Evolutionary conservation across 805 yeast species (phyloP).

Genomic region (Kodamaea fukazawae): DNA sequence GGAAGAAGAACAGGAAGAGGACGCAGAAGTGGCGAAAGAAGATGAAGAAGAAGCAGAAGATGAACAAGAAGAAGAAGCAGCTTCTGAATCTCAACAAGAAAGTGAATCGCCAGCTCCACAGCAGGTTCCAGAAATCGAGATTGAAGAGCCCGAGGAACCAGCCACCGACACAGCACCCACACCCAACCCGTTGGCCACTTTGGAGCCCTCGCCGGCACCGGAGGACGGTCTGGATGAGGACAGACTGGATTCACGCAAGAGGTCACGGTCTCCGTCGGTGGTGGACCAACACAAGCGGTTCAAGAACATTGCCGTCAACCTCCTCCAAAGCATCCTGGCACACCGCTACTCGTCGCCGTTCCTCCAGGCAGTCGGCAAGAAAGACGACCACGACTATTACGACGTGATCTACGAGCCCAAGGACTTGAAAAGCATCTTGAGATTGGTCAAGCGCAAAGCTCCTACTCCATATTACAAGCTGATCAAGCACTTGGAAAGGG

Average conservation of each 20-base stretch:
- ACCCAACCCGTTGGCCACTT: constrained; percentile 7
- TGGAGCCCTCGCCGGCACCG: too few species aligned
- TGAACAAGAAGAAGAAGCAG: constrained; percentile 4
- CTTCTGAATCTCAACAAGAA: neutral
- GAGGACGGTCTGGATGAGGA: constrained; percentile 3
- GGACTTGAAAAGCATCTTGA: constrained; percentile 63
- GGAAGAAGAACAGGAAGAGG: constrained; percentile 11
- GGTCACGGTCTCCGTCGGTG: constrained; percentile 16
- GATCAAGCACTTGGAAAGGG: constrained; percentile 62
- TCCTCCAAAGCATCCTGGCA: constrained; percentile 63
- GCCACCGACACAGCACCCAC: too few species aligned
- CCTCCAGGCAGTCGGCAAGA: constrained; percentile 61
- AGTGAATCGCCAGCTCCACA: neutral
- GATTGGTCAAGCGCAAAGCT: constrained; percentile 46
- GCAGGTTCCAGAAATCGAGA: constrained; percentile 1
- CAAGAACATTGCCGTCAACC: constrained; percentile 57
- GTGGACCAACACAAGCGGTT: constrained; percentile 48
- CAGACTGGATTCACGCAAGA: constrained; percentile 10
- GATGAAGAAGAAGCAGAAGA: constrained; percentile 9
- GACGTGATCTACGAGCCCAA: constrained; percentile 58
- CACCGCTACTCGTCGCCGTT: constrained; percentile 75
- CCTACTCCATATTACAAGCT: constrained; percentile 45
- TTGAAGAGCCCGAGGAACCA: constrained; percentile 6
- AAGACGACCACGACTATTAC: constrained; percentile 69
- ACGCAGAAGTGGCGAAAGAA: constrained; percentile 9